These are phyloP conservation scores for Lasiodiplodia sp. DNA, from an alignment of 2,329 filamentous ascomycete species.

Conservation along the genomic window DNA sequence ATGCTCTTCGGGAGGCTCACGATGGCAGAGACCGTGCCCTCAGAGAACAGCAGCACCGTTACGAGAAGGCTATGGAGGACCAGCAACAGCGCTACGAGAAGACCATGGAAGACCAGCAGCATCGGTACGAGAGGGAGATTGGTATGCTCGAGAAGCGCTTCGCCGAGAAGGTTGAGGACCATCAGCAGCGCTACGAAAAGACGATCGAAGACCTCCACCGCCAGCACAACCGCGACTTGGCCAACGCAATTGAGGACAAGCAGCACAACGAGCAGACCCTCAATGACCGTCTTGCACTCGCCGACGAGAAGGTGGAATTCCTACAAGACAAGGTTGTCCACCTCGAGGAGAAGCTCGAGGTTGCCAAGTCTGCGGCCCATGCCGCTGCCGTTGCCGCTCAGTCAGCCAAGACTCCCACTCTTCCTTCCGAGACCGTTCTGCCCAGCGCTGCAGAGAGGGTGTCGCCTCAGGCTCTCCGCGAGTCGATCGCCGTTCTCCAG, in stretches of 20 bases:
- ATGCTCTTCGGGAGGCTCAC: conserved; percentile 62
- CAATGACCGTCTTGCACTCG: conserved; percentile 79
- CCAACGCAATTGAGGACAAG: conserved; percentile 79
- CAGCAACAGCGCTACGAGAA: conserved; percentile 45
- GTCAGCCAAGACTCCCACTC: conserved; percentile 55
- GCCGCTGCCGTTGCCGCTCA: conserved; percentile 77
- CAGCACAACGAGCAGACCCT: conserved; percentile 81
- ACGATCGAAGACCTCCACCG: conserved; percentile 71
- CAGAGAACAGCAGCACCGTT: conserved; percentile 65
- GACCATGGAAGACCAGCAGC: conserved; percentile 37
- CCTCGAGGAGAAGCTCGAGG: conserved; percentile 88
- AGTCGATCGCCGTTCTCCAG: conserved; percentile 95
- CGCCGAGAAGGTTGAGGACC: conserved; percentile 41
- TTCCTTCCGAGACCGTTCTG: conserved; percentile 39
- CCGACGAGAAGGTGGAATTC: conserved; percentile 83
- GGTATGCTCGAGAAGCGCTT: conserved; percentile 51
- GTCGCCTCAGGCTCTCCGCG: conserved; percentile 90
- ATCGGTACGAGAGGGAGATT: conserved; percentile 56
- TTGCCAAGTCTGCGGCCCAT: conserved; percentile 84
- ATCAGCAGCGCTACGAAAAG: conserved; percentile 68
- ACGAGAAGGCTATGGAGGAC: conserved; percentile 42
- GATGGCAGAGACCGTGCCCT: conserved; percentile 62
- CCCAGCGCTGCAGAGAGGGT: conserved; percentile 78
- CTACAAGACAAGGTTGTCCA: conserved; percentile 84
- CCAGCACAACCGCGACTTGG: conserved; percentile 70